These are phyloP conservation scores for Trichoderma harzianum DNA, from an alignment of 2,329 filamentous ascomycete species.

Conservation along the genomic window DNA sequence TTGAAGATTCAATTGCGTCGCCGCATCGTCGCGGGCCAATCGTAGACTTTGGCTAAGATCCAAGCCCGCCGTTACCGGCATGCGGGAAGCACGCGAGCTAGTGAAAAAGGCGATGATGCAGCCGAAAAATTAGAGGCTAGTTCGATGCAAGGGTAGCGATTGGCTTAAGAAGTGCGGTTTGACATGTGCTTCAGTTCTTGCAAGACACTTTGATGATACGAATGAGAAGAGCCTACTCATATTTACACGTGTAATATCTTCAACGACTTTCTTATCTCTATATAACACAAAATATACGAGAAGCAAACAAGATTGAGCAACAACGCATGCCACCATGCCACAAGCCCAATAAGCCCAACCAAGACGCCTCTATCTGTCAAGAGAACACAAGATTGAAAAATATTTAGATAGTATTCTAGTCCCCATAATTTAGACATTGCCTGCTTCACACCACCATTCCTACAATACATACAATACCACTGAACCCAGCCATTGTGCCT, in stretches of 20 bases:
- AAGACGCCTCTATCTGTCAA: background rate
- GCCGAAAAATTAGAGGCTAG: background rate
- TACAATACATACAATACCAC: background rate
- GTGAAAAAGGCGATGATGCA: background rate
- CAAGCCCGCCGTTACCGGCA: slow-evolving; percentile 13
- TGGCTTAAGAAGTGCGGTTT: background rate
- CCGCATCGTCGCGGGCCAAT: slow-evolving; percentile 7
- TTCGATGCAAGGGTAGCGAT: background rate
- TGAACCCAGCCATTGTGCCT: background rate
- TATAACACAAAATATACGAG: background rate
- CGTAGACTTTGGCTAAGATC: background rate
- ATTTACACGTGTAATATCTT: background rate
- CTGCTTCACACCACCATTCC: background rate
- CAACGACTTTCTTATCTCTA: background rate
- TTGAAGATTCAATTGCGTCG: slow-evolving; percentile 20
- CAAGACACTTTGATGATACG: background rate
- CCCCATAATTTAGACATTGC: background rate
- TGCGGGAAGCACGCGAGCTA: background rate
- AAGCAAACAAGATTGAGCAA: background rate
- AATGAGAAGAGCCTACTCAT: background rate
- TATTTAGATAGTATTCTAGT: background rate
- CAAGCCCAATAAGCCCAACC: background rate
- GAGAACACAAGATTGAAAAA: background rate
- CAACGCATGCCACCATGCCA: background rate
- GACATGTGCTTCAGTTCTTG: background rate